Base-by-base conservation (phyloP, 208 protist genomes). In the Wallacemonas rigidus region DNA sequence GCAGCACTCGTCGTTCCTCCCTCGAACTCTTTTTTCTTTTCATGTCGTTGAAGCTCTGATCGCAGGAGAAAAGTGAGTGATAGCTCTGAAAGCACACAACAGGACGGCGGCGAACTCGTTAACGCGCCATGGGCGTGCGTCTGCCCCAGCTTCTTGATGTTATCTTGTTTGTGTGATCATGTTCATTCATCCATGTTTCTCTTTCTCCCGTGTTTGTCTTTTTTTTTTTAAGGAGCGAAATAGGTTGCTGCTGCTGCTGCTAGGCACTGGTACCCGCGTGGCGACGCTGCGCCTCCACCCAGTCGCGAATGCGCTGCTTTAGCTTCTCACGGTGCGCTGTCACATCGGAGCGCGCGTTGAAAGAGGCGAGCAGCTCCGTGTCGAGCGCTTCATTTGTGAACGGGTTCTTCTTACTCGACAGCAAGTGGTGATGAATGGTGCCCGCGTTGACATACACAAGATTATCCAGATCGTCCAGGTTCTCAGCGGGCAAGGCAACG, bases 361-460 rank as follows among this genome's bases (percentile, higher is more conserved):
- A 97, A 14, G 76, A 84, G 41, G 85, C 79, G 57, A 97, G 81
- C 80, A 93, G 86, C n/a, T 80, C 71, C 76, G 94, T 88, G 65
- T 92, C 91, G n/a, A 97, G 76, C 38, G 90, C 88, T 72, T 95
- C 88, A 44, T 97, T 97, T 12, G 89, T 97, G 75, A 94, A 97
- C 1, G 92, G 92, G 73, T 97, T 82, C 75, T 97, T 94, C 73
- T 73, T 86, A 65, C 95, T 88, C 12, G 92, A 94, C 40, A 97
- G 80, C 17, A 97, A 81, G 3, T 87, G 70, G 76, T 97, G 92
- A 69, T 94, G 92, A 57, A 95, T 76, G 38, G 92, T 95, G 69
- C 92, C 86, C 45, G 81, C 73, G 73, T 97, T 97, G 14, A 94
- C 83, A 51, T 88, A 94, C 35, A 95, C 83, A 39, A 97, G 55